Evolutionary conservation across 305 asterid species (phyloP), one percentile per base, ranked within the genome.

Genomic region (Stenogyne calaminthoides): DNA sequence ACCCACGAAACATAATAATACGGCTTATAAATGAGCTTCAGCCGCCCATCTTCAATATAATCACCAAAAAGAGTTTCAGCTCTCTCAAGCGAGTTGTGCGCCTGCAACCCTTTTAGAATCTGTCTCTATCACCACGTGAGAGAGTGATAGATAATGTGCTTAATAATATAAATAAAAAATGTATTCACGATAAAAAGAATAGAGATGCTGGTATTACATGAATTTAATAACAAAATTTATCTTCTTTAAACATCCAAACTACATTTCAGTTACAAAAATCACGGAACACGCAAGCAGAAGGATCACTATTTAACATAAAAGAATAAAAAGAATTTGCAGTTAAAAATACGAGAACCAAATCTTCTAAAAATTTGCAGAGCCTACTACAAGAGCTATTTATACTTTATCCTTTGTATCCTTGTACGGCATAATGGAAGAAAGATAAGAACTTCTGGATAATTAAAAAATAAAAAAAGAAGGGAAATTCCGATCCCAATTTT

Each of bases 301-400:
- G 6, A 44, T 15, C 49, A 70, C 81, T 72, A 42, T 61, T 57
- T 27, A 62, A 71, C 22, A 47, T 65, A 64, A 84, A 75, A 76
- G 83, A 84, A 80, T 76, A 37, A 66, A 80, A 78, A 79, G 78
- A 84, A 84, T 80, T 73, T 73, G 82, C 71, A 67, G 81, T 49
- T 61, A 63, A 62, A 20, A 18, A 18, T 70, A 69, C 73, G 71
- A 65, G 62, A 69, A 22, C 16, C 69, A 69, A 66, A 59, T 71
- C 80, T 82, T 85, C 82, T 66, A 70, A 77, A 78, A 74, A 81
- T 32, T 29, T 69, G 87, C 83, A 80, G 84, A 65, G 72, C 81
- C 77, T 74, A 77, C 83, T 73, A 75, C 79, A 77, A 7, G 73
- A 75, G 14, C 75, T 78, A 64, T 81, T 79, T 69, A 52, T 69